These are phyloP conservation scores for Plasmodium gonderi DNA, from an alignment of 169 alveolate genomes.

Conservation along the genomic window DNA sequence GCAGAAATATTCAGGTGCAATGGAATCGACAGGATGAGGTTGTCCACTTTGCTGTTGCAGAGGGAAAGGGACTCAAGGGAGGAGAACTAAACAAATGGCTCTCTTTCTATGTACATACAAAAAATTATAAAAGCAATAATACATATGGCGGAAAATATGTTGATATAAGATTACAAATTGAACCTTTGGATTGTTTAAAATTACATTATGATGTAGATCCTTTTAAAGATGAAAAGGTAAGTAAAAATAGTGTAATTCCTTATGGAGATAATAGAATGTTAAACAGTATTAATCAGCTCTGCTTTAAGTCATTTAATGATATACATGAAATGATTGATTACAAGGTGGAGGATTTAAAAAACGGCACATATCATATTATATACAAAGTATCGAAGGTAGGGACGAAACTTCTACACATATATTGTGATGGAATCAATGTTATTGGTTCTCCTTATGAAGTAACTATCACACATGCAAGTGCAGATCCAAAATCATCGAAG, in stretches of 20 bases:
- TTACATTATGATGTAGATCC: conserved; percentile 18
- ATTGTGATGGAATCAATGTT: conserved; percentile 64
- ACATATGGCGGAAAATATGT: conserved; percentile 37
- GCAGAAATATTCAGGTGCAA: no score
- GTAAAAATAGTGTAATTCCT: neutral
- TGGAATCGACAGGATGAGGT: no score
- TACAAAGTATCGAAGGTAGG: conserved; percentile 47
- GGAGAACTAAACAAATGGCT: conserved; percentile 84
- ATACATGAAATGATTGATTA: conserved; percentile 39
- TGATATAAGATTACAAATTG: conserved; percentile 48
- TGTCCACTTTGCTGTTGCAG: conserved; percentile 75
- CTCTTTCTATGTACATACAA: conserved; percentile 77
- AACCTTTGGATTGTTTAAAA: conserved; percentile 31
- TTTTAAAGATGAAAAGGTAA: neutral
- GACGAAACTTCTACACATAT: conserved; percentile 28
- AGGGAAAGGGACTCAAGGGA: conserved; percentile 81
- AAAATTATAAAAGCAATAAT: conserved; percentile 39
- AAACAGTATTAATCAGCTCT: neutral
- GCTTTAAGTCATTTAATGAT: conserved; percentile 29
- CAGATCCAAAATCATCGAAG: conserved; percentile 42
- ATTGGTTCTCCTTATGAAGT: conserved; percentile 72
- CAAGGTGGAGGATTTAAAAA: conserved; percentile 57
- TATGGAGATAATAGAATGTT: conserved; percentile 5
- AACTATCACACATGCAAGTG: neutral
- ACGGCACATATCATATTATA: conserved; percentile 37